Evolutionary conservation across 179 eudicot genomes (phyloP).

Genomic region (Spinacia oleracea): DNA sequence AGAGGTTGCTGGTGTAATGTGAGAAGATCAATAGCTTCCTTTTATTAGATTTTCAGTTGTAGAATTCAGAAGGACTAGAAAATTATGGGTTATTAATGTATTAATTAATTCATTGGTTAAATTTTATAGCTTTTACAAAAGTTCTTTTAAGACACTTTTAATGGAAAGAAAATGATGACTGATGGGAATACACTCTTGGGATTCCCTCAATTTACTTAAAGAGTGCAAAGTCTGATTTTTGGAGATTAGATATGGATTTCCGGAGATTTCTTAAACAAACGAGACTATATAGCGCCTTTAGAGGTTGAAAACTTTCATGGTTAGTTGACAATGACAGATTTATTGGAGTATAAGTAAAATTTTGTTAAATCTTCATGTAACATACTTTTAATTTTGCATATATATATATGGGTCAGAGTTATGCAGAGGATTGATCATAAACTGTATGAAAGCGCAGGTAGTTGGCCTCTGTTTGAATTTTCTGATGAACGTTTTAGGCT

Average conservation of each 20-base stretch:
- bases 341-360: neutral
- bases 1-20: conserved; percentile 7
- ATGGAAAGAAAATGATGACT: too few species aligned
- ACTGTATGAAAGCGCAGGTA: neutral
- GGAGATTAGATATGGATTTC: too few species aligned
- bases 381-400: too few species aligned
- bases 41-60: neutral
- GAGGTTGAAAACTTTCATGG: too few species aligned
- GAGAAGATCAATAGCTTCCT: neutral
- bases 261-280: too few species aligned
- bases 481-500: neutral
- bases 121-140: too few species aligned
- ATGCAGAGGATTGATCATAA: neutral
- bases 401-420: too few species aligned
- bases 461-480: neutral
- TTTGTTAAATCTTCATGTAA: neutral
- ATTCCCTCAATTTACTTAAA: too few species aligned
- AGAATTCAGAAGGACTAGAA: neutral
- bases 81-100: neutral
- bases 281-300: neutral
- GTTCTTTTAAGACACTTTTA: too few species aligned
- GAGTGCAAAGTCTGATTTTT: too few species aligned
- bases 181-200: too few species aligned
- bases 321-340: too few species aligned
- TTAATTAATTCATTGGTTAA: neutral